Conservation (phyloP, 805 yeast species). For the Limtongia smithiae region DNA sequence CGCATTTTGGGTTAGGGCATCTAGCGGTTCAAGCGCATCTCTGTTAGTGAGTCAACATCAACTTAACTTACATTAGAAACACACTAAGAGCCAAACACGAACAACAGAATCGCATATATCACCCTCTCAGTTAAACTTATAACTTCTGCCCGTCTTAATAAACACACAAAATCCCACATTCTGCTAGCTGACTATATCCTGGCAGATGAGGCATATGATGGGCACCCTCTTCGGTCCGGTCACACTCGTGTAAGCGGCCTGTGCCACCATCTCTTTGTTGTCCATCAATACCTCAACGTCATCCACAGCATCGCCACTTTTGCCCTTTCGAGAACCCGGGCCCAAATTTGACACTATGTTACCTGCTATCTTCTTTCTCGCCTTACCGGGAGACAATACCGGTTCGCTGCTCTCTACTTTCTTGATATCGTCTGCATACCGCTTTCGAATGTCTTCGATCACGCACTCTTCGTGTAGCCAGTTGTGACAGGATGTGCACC, state of each 20-base stretch:
- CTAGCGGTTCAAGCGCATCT: too few species aligned
- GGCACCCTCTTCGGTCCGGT: conserved; percentile 9
- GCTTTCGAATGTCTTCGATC: conserved; percentile 12
- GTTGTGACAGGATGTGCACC: conserved; percentile 17
- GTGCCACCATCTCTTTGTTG: conserved; percentile 1
- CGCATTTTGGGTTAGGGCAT: neutral
- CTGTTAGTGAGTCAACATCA: neutral
- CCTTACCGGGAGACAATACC: neutral
- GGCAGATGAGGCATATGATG: conserved; percentile 8
- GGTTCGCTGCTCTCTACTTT: neutral
- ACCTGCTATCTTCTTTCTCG: neutral
- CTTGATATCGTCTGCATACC: conserved; percentile 10
- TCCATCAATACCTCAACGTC: conserved; percentile 4
- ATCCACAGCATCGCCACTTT: neutral
- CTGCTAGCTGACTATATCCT: neutral
- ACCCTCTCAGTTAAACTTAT: too few species aligned
- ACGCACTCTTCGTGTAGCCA: conserved; percentile 24
- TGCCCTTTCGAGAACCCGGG: neutral
- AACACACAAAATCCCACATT: neutral
- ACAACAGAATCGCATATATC: too few species aligned
- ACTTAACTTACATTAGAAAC: too few species aligned
- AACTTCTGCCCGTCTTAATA: too few species aligned
- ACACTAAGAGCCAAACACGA: too few species aligned
- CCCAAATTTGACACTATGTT: neutral
- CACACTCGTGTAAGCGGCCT: conserved; percentile 8